Percentiles rank a stretch among this genome's conserved stretches.
phyloP scores from a whole-genome alignment of 2,329 filamentous ascomycete genomes.

The Graphium sp. region DNA sequence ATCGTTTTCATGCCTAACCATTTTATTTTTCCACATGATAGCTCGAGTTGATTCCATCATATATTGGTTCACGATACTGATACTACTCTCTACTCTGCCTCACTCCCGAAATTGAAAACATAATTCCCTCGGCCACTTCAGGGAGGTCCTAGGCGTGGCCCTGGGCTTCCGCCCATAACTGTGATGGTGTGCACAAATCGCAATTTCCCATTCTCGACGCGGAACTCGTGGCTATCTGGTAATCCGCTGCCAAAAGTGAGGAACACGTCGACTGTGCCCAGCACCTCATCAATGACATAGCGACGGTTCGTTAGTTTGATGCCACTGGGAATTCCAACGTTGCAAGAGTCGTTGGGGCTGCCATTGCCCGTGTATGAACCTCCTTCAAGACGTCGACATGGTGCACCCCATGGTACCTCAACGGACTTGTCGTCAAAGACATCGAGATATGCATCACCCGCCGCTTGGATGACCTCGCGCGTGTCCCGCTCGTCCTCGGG shows the following conservation, averaged over 20 bases:
- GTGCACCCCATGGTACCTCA: slow-evolving; percentile 18
- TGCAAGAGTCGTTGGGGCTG: background rate
- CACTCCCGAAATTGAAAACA: too few relatives aligned
- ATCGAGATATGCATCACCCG: slow-evolving; percentile 18
- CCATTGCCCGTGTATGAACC: slow-evolving; percentile 12
- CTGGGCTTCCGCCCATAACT: too few relatives aligned
- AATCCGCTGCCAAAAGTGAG: slow-evolving; percentile 3
- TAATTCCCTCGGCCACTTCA: too few relatives aligned
- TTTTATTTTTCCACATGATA: too few relatives aligned
- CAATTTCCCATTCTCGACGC: slow-evolving; percentile 6
- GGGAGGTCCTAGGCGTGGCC: too few relatives aligned
- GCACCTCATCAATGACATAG: slow-evolving; percentile 11
- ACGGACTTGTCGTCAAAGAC: slow-evolving; percentile 18
- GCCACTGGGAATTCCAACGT: background rate
- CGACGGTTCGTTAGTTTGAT: slow-evolving; percentile 8
- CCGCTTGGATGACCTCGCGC: slow-evolving; percentile 16
- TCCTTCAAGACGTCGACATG: slow-evolving; percentile 19
- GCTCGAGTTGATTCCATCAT: too few relatives aligned
- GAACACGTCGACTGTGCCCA: slow-evolving; percentile 9
- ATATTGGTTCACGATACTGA: too few relatives aligned
- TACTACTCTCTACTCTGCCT: too few relatives aligned
- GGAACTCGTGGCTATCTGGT: slow-evolving; percentile 8
- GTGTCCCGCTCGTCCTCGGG: slow-evolving; percentile 13
- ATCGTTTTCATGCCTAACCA: too few relatives aligned
- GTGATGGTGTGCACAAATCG: slow-evolving; percentile 7